Base-by-base conservation (phyloP, 306 rosid genomes). In the Hylodesmum podocarpum region DNA sequence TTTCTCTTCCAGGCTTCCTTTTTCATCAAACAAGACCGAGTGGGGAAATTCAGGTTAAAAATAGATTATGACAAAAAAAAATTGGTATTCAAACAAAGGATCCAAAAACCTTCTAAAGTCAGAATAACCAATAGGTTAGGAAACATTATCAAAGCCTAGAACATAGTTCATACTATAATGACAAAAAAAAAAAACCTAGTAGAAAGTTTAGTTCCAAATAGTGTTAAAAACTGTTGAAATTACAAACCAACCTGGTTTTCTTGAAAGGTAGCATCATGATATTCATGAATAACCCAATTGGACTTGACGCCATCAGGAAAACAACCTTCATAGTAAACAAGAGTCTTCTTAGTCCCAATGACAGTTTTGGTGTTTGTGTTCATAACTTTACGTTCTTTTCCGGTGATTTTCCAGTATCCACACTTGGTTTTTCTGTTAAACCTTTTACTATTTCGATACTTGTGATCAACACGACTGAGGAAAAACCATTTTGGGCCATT, bases 381-480 rank as follows among this genome's bases (percentile, higher is more conserved):
- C 84, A n/a, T 83, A 55, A 91, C 64, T 0, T 7, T 0, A 16
- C 89, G 63, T 1, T 86, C 89, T 4, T 4, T 21, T 0, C 97
- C 91, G 1, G 96, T 91, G 70, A 70, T 11, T 72, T 94, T 91
- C 98, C 98, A 94, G 65, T 1, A 91, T 1, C 98, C 98, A 15
- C 0, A 0, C 4, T 2, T 0, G 0, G 98, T 91, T 59, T 59
- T 3, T 84, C 97, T 75, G 34, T 84, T 78, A 12, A 22, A 0
- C 40, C 86, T 72, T 4, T 8, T 43, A 11, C 86, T 81, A 0
- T 69, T 87, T 6, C 62, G 1, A 50, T 80, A 57, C 85, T 83
- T 91, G 55, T 29, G 85, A 5, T 70, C 74, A 1, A 25, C 79
- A 6, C 41, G 79, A 74, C 75, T 67, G 63, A 91, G 82, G 86